A percentile compares a stretch with the other conserved stretches of the same genome.
These are phyloP conservation scores for Boletus barrowsii DNA, from an alignment of 768 basidiomycete genomes.

Conservation along the genomic window DNA sequence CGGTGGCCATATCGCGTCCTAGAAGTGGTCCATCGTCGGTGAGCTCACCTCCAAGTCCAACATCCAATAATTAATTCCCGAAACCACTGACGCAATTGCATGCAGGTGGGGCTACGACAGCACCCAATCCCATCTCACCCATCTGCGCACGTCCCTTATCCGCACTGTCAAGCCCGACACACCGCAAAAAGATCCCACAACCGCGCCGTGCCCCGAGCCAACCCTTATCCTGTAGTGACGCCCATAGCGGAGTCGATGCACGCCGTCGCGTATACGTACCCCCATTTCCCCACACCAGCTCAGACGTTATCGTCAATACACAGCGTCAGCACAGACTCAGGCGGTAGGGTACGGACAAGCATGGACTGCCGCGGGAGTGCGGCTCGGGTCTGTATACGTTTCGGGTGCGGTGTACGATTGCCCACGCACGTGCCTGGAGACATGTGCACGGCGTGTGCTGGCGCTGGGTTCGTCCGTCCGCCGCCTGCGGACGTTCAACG, in stretches of 20 bases:
- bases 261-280: neutral
- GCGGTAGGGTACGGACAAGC: no score
- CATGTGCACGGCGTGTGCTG: constrained; percentile 15
- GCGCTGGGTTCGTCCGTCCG: constrained; percentile 5
- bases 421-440: neutral
- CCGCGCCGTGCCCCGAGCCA: neutral
- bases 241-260: neutral
- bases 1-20: no score
- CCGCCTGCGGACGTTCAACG: neutral
- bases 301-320: no score
- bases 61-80: no score
- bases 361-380: no score
- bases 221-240: constrained; percentile 4
- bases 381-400: constrained; percentile 13
- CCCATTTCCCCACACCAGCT: neutral
- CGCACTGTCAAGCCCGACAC: constrained; percentile 8
- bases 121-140: neutral
- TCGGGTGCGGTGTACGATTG: constrained; percentile 17
- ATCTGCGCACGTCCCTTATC: constrained; percentile 5
- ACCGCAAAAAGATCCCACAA: neutral
- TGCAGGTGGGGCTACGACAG: no score
- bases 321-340: no score
- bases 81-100: no score
- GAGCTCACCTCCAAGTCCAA: no score
- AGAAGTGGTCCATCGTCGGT: no score